A percentile compares a stretch with the other conserved stretches of the same genome.
Conservation (phyloP, 345 rosid species). For the Turnera subulata region DNA sequence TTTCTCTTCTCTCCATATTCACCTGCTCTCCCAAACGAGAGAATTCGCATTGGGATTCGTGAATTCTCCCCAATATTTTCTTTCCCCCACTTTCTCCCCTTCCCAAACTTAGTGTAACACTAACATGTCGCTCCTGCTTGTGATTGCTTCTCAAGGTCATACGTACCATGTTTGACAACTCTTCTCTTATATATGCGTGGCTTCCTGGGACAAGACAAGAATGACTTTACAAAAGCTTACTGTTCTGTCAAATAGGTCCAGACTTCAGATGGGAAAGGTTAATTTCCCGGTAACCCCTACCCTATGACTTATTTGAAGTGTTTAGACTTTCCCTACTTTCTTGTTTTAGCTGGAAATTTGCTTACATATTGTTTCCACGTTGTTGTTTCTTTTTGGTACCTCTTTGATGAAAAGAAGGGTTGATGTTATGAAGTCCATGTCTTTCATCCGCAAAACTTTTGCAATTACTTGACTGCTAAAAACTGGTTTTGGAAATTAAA, state of each 20-base stretch:
- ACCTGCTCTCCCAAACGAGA: too few species aligned
- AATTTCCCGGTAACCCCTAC: slow-evolving; percentile 69
- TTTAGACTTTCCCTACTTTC: not conserved
- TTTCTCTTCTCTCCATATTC: too few species aligned
- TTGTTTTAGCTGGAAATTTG: slow-evolving; percentile 1
- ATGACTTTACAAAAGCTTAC: slow-evolving; percentile 85
- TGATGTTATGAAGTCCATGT: not conserved
- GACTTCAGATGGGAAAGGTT: slow-evolving; percentile 47
- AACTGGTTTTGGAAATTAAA: slow-evolving; percentile 10
- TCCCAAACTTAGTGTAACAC: too few species aligned
- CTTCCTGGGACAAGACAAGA: slow-evolving; percentile 78
- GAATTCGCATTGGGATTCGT: too few species aligned
- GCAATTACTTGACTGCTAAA: slow-evolving; percentile 3
- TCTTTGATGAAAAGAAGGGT: not conserved
- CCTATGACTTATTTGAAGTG: slow-evolving; percentile 5
- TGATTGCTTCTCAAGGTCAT: slow-evolving; percentile 18
- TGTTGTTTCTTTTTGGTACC: too few species aligned
- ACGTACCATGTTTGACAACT: slow-evolving; percentile 16
- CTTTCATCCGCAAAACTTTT: not conserved
- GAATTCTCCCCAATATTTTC: too few species aligned
- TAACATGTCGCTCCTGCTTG: too few species aligned
- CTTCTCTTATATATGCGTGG: slow-evolving; percentile 71
- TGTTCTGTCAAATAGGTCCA: slow-evolving; percentile 56
- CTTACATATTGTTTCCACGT: too few species aligned
- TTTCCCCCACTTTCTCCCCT: too few species aligned